These are phyloP conservation scores for Claviceps purpurea DNA, from an alignment of 2,329 filamentous ascomycete species.

Conservation along the genomic window DNA sequence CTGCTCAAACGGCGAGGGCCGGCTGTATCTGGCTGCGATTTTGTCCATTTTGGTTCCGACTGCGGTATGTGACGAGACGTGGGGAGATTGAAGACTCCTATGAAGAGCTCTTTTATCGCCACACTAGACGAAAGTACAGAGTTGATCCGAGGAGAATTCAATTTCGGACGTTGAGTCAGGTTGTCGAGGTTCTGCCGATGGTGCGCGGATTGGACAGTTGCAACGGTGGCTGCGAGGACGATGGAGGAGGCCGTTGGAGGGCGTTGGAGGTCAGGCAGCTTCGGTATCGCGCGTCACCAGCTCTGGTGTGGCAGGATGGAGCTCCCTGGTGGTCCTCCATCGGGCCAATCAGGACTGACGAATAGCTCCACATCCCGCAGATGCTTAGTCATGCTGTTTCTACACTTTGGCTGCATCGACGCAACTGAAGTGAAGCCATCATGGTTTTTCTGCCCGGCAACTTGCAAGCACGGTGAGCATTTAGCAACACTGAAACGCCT, in stretches of 20 bases:
- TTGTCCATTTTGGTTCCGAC: constrained; percentile 56
- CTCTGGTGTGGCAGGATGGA: not conserved
- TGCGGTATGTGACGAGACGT: not conserved
- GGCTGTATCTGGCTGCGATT: constrained; percentile 84
- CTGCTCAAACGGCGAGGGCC: constrained; percentile 51
- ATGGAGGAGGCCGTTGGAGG: constrained; percentile 3
- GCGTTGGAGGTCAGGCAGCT: constrained; percentile 26
- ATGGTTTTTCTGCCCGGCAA: too few species aligned
- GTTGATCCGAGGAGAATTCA: too few species aligned
- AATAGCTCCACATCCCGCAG: not conserved
- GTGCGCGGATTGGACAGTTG: too few species aligned
- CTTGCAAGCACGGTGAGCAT: too few species aligned
- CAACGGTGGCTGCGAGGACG: not conserved
- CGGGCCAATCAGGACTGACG: not conserved
- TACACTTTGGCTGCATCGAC: not conserved
- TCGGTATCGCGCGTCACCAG: constrained; percentile 28
- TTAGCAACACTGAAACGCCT: too few species aligned
- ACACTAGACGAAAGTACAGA: too few species aligned
- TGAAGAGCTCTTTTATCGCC: too few species aligned
- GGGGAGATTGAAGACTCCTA: too few species aligned
- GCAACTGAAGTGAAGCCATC: too few species aligned
- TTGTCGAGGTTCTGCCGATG: too few species aligned
- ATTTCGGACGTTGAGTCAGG: too few species aligned
- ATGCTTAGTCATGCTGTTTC: not conserved
- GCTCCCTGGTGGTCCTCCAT: not conserved